phyloP scores from a whole-genome alignment of 2,329 filamentous ascomycete species.

The Penicillium sp. region DNA sequence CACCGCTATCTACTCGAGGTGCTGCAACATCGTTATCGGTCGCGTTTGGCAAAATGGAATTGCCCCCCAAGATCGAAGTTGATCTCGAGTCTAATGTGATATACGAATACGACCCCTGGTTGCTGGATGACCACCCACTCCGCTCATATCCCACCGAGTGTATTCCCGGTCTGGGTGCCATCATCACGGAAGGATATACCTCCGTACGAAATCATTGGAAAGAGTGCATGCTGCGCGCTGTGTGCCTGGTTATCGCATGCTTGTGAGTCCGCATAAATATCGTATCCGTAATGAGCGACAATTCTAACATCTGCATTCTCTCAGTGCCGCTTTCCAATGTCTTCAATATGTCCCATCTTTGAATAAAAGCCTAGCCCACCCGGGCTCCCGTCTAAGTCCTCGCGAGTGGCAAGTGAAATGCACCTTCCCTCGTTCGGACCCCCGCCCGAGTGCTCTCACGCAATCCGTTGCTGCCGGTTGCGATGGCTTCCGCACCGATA shows the following conservation, averaged over 20 bases:
- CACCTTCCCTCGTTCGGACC: constrained; percentile 21
- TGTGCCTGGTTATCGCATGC: constrained; percentile 27
- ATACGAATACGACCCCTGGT: constrained; percentile 26
- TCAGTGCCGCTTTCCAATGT: constrained; percentile 18
- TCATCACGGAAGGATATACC: constrained; percentile 17
- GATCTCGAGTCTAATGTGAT: constrained; percentile 4
- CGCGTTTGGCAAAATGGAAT: not conserved
- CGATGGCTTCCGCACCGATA: constrained; percentile 25
- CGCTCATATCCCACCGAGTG: constrained; percentile 33
- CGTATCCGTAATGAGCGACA: not conserved
- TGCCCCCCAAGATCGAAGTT: not conserved
- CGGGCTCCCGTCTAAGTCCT: not conserved
- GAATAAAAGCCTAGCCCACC: not conserved
- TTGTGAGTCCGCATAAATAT: constrained; percentile 10
- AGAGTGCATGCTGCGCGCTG: constrained; percentile 22
- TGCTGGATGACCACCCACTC: constrained; percentile 37
- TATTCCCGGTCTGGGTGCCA: constrained; percentile 25
- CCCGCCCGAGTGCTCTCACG: constrained; percentile 20
- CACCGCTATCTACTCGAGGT: not conserved
- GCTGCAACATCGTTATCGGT: not conserved
- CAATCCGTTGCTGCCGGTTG: constrained; percentile 26
- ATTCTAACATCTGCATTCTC: not conserved
- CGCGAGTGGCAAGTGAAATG: constrained; percentile 18
- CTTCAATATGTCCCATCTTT: constrained; percentile 2
- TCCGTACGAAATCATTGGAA: constrained; percentile 20